These are phyloP conservation scores for Talaromyces ruber DNA, from an alignment of 495 filamentous ascomycete species.

Conservation along the genomic window DNA sequence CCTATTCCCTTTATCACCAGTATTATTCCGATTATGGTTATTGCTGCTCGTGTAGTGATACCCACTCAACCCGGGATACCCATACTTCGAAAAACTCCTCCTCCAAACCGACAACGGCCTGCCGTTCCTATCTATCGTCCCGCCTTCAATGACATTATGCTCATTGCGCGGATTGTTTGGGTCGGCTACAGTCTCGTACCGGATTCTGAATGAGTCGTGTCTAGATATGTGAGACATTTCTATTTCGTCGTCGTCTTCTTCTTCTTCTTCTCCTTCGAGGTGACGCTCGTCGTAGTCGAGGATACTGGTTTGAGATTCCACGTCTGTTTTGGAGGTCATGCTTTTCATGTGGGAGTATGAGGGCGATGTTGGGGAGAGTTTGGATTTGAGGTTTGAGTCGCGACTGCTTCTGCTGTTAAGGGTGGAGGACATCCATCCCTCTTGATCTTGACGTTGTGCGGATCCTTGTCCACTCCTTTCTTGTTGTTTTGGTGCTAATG, in stretches of 20 bases:
- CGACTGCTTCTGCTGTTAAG: neutral
- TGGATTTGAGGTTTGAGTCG: neutral
- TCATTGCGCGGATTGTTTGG: neutral
- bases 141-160: neutral
- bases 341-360: neutral
- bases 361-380: neutral
- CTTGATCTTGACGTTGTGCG: neutral
- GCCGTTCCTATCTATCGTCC: neutral
- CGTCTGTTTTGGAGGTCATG: neutral
- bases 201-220: neutral
- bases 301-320: neutral
- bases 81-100: conserved; percentile 2
- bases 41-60: neutral
- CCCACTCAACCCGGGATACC: neutral
- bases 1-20: neutral
- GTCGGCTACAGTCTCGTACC: neutral
- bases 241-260: neutral
- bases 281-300: neutral
- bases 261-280: neutral
- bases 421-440: neutral
- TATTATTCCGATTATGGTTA: neutral
- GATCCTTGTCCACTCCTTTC: neutral
- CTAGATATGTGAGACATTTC: neutral
- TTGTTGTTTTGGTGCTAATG: neutral
- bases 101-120: neutral